Conservation (phyloP, 345 rosid species). For the Camelina laxa region DNA sequence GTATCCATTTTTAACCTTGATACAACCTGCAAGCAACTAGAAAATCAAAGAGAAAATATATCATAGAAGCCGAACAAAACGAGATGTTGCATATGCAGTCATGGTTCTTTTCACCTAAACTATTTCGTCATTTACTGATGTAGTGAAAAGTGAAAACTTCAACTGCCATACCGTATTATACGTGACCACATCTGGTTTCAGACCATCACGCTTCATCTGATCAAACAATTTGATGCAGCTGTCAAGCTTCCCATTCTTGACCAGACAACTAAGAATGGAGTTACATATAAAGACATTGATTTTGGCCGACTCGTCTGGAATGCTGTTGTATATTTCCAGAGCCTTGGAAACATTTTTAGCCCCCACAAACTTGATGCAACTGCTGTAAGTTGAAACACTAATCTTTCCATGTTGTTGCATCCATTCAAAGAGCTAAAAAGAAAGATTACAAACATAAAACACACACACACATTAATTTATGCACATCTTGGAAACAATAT, state of each 20-base stretch:
- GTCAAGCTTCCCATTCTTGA: conserved; percentile 72
- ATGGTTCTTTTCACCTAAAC: conserved; percentile 22
- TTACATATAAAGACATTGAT: conserved; percentile 79
- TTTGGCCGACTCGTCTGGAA: conserved; percentile 66
- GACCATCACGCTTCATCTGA: conserved; percentile 89
- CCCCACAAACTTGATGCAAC: conserved; percentile 76
- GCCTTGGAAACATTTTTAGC: conserved; percentile 66
- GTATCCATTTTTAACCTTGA: conserved; percentile 70
- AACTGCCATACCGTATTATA: conserved; percentile 70
- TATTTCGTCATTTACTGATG: not conserved
- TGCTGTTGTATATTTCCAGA: conserved; percentile 67
- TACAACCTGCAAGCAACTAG: conserved; percentile 89
- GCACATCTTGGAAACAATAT: not conserved
- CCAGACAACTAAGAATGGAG: conserved; percentile 77
- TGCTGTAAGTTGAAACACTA: conserved; percentile 70
- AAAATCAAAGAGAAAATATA: conserved; percentile 40
- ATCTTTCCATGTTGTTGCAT: conserved; percentile 77
- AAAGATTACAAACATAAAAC: not conserved
- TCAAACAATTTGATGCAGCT: conserved; percentile 69
- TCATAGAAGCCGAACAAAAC: conserved; percentile 27
- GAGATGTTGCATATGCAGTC: not conserved
- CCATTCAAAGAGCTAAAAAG: conserved; percentile 83
- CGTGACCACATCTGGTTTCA: conserved; percentile 79
- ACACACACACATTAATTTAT: not conserved
- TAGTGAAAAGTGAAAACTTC: conserved; percentile 1